Evolutionary conservation across 768 basidiomycete genomes (phyloP), one percentile per base, ranked within the genome.

Genomic region (Zangia roseola): DNA sequence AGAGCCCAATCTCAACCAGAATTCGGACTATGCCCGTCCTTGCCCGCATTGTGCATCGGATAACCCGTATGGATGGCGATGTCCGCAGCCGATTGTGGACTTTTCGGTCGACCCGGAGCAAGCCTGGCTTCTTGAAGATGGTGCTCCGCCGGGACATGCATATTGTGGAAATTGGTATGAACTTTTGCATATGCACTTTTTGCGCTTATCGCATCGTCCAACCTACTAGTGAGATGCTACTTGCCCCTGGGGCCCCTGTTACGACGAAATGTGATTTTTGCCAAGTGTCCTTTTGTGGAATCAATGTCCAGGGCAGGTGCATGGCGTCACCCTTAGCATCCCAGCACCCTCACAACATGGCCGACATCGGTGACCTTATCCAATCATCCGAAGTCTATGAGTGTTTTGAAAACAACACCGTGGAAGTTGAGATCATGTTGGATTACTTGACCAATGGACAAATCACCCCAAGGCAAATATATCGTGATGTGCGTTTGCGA

Each of bases 231-330:
- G 91, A 91, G 68, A 88, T 80, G 59, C 62, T 91, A 5, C 79
- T 91, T 21, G 87, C 88, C 23, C 67, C 85, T 4, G 73, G 70
- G 26, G 88, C 91, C 12, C 91, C 91, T 13, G 69, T 81, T 26
- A 89, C 90, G n/a, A 80, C 87, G 21, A 85, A 80, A 67, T 93
- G 91, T 60, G 90, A 91, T 62, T 78, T 92, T 53, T 93, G 91
- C 56, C 82, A 83, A 50, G 82, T 88, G 8, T 86, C 76, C 2
- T 92, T 92, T 65, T 93, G 91, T 60, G 91, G 91, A 10, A 82
- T 93, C 50, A 80, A 80, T 40, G 78, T 93, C 20, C 88, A 82
- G 47, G 80, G 79, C 14, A 82, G 91, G 40, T 93, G 91, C 63
- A 62, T 76, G 40, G 86, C 89, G 1, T 65, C 76, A 16, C 71